Evolutionary conservation across 2,329 filamentous ascomycete species (phyloP), one percentile per base, ranked within the genome.

Genomic region (Colletotrichum melonis): DNA sequence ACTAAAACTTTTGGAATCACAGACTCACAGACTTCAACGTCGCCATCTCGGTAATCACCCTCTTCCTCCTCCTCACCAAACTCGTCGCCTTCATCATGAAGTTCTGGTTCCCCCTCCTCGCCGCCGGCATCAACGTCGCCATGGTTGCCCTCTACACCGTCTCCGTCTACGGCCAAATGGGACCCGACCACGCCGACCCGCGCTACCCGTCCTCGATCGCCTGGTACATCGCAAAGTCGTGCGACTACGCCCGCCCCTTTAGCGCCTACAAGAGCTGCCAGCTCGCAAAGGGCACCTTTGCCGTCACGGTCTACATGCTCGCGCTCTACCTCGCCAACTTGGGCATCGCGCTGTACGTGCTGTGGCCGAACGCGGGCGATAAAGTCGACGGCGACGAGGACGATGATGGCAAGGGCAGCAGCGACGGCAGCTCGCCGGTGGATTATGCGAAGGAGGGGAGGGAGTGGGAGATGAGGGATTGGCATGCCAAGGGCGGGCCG

Each of bases 11-110:
- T 35, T 35, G 11, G 1, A 35, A 35, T 35, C 11, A 35, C 79
- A 95, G 93, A 69, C 86, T 94, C 75, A 95, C 93, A 60, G 87
- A 92, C 77, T 94, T 90, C 84, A 95, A 95, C 79, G 90, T 95
- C 76, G 92, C 92, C 79, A 92, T 95, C 76, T 92, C 93, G 49
- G 89, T 96, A 76, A 86, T 95, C 67, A 92, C 91, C 71, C 92
- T 94, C 81, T 96, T 96, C 85, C 87, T 95, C 80, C 88, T 94
- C 74, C 88, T 95, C 57, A 86, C 88, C 81, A 95, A 95, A 85
- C 86, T 89, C 75, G 89, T 93, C 74, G 87, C 89, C 78, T 92
- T 89, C 83, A 90, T 94, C 78, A 90, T 95, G 87, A 90, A 92
- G 80, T 84, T 92, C 78, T 94, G 91, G 87, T 90, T 87, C 76